These are phyloP conservation scores for Leccinum barrowsii DNA, from an alignment of 768 basidiomycete genomes.

Conservation along the genomic window DNA sequence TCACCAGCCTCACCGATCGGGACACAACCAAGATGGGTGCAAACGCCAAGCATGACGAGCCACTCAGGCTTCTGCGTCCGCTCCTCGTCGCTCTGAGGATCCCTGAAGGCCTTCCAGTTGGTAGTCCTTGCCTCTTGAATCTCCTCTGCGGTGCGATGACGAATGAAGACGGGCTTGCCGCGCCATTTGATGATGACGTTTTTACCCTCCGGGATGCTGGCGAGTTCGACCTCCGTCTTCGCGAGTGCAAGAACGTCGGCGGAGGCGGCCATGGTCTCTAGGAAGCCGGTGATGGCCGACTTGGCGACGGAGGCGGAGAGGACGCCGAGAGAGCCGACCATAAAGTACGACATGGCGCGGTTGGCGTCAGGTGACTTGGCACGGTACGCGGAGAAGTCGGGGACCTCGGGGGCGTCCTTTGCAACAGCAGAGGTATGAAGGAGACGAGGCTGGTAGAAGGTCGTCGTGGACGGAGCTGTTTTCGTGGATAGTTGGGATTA, in stretches of 20 bases:
- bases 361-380: constrained; percentile 59
- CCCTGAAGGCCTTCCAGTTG: constrained; percentile 86
- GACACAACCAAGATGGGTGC: constrained; percentile 98
- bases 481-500: constrained; percentile 12
- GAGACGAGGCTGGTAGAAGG: constrained; percentile 60
- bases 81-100: constrained; percentile 87
- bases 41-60: constrained; percentile 89
- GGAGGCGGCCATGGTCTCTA: constrained; percentile 94
- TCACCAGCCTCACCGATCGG: constrained; percentile 98
- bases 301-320: constrained; percentile 94
- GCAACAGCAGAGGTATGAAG: constrained; percentile 72
- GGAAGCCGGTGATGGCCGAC: constrained; percentile 89
- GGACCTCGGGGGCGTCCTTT: constrained; percentile 76
- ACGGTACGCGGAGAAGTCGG: constrained; percentile 85
- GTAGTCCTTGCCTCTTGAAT: constrained; percentile 85
- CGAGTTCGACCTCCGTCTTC: constrained; percentile 93
- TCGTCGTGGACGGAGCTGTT: constrained; percentile 48
- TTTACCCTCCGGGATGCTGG: constrained; percentile 92
- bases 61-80: constrained; percentile 95
- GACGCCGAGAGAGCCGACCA: constrained; percentile 89
- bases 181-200: constrained; percentile 99
- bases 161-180: constrained; percentile 99
- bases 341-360: constrained; percentile 82
- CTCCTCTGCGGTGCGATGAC: constrained; percentile 89
- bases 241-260: constrained; percentile 97